phyloP scores from a whole-genome alignment of 2,329 filamentous ascomycete genomes.

The Thielaviopsis punctulata region DNA sequence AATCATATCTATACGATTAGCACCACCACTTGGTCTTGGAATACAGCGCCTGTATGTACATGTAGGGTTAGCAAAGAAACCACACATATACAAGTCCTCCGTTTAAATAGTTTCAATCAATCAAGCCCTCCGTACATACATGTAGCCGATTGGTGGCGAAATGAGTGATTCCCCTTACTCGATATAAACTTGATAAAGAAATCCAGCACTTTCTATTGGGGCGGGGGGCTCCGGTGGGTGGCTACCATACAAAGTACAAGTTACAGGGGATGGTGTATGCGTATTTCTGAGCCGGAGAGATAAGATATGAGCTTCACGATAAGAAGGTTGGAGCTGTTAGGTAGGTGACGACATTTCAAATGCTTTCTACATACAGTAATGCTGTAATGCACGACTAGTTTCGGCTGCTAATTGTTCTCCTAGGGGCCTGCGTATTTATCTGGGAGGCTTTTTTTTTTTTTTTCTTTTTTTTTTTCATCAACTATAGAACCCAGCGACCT shows the following conservation, averaged over 20 bases:
- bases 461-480: background rate
- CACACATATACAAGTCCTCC: too few relatives aligned
- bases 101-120: too few relatives aligned
- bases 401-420: background rate
- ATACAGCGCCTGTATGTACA: background rate
- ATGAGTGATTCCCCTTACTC: constrained; percentile 5
- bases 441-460: background rate
- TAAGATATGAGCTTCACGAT: background rate
- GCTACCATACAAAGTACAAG: too few relatives aligned
- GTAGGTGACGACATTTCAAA: too few relatives aligned
- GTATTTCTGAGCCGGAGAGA: background rate
- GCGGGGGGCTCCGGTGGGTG: background rate
- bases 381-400: background rate
- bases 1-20: constrained; percentile 6
- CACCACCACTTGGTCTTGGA: background rate
- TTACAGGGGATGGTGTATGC: background rate
- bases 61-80: too few relatives aligned
- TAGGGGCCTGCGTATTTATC: background rate
- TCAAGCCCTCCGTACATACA: too few relatives aligned
- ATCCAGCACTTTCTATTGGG: background rate
- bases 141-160: too few relatives aligned
- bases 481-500: background rate
- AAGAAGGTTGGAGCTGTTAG: too few relatives aligned
- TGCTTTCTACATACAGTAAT: too few relatives aligned
- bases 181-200: constrained; percentile 6